Evolutionary conservation across 805 yeast genomes (phyloP).

Genomic region (Candida andamanensis): DNA sequence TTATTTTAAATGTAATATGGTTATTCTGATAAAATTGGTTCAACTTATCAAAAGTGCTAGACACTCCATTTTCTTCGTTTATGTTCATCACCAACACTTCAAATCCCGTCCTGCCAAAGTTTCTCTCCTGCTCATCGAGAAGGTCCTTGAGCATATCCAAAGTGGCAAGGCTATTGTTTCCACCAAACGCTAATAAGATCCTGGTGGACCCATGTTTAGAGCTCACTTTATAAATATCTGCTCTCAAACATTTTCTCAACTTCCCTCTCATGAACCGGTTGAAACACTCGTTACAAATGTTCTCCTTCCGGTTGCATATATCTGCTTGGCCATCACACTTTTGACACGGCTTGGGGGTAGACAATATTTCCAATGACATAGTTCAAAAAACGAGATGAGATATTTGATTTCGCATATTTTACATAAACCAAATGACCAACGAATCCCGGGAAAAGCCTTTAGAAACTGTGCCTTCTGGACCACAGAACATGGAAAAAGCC

Average conservation of each 20-base stretch:
- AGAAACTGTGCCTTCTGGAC: background rate
- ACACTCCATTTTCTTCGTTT: constrained; percentile 24
- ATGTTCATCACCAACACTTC: constrained; percentile 48
- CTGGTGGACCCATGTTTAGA: constrained; percentile 34
- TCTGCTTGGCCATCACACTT: constrained; percentile 46
- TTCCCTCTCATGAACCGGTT: constrained; percentile 68
- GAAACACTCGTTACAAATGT: constrained; percentile 66
- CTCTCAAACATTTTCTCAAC: constrained; percentile 72
- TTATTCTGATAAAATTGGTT: constrained; percentile 1
- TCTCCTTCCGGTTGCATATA: constrained; percentile 55
- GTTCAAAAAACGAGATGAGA: constrained; percentile 2
- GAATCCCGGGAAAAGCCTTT: background rate
- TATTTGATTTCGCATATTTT: no score
- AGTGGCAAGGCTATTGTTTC: constrained; percentile 60
- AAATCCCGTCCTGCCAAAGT: constrained; percentile 66
- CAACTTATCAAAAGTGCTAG: constrained; percentile 1
- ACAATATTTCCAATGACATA: constrained; percentile 7
- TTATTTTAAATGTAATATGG: constrained; percentile 1
- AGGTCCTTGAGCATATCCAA: constrained; percentile 61
- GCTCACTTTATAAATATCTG: constrained; percentile 64
- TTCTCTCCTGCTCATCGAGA: constrained; percentile 55
- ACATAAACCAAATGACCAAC: no score
- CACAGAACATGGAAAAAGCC: background rate
- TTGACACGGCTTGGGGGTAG: constrained; percentile 26
- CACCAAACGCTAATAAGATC: constrained; percentile 57